Percentiles rank a stretch among this genome's conserved stretches.
These are phyloP conservation scores for Cicer arietinum DNA, from an alignment of 306 rosid genomes.

Conservation along the genomic window DNA sequence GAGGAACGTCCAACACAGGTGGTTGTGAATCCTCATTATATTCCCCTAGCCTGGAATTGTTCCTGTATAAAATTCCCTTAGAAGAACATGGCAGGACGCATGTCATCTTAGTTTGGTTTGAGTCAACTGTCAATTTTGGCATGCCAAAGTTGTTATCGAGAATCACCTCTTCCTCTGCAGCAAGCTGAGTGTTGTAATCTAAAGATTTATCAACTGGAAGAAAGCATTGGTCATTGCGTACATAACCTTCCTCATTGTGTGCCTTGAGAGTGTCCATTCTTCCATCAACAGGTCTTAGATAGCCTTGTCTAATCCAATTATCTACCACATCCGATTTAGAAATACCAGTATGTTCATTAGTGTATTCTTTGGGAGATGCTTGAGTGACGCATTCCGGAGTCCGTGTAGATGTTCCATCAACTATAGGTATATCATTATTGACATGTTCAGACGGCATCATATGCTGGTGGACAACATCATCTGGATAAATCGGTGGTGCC, in stretches of 20 bases:
- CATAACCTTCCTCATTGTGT: conserved; percentile 50
- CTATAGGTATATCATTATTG: conserved; percentile 44
- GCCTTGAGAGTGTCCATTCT: conserved; percentile 55
- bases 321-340: conserved; percentile 52
- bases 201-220: conserved; percentile 50
- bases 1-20: conserved; percentile 61
- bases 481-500: conserved; percentile 48
- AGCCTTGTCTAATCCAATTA: conserved; percentile 53
- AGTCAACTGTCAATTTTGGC: conserved; percentile 47
- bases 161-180: conserved; percentile 53
- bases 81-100: conserved; percentile 52
- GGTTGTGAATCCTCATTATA: conserved; percentile 56
- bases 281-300: conserved; percentile 61
- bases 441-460: conserved; percentile 46
- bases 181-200: conserved; percentile 44
- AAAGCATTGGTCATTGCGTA: conserved; percentile 48
- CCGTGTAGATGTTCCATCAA: conserved; percentile 48
- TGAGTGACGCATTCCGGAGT: conserved; percentile 53
- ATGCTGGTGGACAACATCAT: conserved; percentile 51
- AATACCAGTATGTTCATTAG: conserved; percentile 47
- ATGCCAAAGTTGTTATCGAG: conserved; percentile 52
- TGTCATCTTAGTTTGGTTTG: conserved; percentile 42
- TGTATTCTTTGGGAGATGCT: conserved; percentile 55
- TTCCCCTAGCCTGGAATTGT: conserved; percentile 56
- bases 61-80: conserved; percentile 45